phyloP scores from a whole-genome alignment of 108 stramenopile genomes.

The Parietichytrium sp. region DNA sequence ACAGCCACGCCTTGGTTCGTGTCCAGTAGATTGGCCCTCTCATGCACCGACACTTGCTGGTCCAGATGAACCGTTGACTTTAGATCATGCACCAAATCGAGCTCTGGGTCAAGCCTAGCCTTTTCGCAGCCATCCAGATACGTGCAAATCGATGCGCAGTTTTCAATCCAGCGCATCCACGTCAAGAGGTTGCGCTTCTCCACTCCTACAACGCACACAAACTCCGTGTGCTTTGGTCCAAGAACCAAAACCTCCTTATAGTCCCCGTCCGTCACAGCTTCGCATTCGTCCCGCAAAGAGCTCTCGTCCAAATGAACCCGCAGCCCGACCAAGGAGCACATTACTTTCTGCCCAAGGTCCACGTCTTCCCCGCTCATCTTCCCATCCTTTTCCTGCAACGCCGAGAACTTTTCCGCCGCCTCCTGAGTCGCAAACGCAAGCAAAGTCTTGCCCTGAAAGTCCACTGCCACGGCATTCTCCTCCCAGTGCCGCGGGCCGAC shows the following conservation, averaged over 20 bases:
- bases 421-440: background rate
- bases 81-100: too few relatives aligned
- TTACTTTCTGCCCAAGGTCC: background rate
- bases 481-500: slow-evolving; percentile 22
- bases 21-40: background rate
- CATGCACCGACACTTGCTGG: too few relatives aligned
- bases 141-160: background rate
- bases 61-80: too few relatives aligned
- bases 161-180: background rate
- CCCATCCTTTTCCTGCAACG: background rate
- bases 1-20: background rate
- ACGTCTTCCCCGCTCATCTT: background rate
- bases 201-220: background rate
- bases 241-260: slow-evolving; percentile 15
- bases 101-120: slow-evolving; percentile 1
- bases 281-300: slow-evolving; percentile 6
- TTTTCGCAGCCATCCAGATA: background rate
- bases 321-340: background rate
- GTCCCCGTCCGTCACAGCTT: slow-evolving; percentile 7
- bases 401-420: background rate
- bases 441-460: background rate
- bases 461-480: background rate
- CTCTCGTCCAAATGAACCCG: background rate
- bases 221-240: too few relatives aligned
- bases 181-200: background rate